These are phyloP conservation scores for Rugonectria rugulosa DNA, from an alignment of 2,329 filamentous ascomycete genomes.

Conservation along the genomic window DNA sequence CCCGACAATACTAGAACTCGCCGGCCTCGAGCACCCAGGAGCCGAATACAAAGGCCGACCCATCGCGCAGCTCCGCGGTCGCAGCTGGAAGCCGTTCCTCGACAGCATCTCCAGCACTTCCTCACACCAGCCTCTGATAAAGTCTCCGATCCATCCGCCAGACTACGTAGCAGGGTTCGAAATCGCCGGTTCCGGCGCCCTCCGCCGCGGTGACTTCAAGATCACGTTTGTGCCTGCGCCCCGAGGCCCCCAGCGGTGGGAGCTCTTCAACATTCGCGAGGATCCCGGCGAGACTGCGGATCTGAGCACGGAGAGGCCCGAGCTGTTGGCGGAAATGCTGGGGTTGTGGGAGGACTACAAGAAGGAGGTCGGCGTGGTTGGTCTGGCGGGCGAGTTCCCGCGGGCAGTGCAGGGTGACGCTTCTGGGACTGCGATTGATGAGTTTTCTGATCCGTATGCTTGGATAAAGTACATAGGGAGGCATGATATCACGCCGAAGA, in stretches of 20 bases:
- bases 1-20: neutral
- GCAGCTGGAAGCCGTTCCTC: constrained; percentile 19
- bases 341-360: no score
- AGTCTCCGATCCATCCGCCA: constrained; percentile 22
- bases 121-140: neutral
- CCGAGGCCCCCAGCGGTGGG: constrained; percentile 57
- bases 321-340: no score
- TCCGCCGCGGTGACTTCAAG: constrained; percentile 64
- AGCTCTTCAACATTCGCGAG: constrained; percentile 60
- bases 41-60: constrained; percentile 5
- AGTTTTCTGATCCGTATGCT: no score
- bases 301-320: no score
- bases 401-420: no score
- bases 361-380: no score
- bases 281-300: constrained; percentile 59
- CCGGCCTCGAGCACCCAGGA: neutral
- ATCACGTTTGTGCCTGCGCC: constrained; percentile 64
- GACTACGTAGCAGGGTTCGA: constrained; percentile 64
- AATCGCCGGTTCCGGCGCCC: constrained; percentile 58
- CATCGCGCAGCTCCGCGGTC: constrained; percentile 15
- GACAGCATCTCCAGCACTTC: neutral
- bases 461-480: no score
- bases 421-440: no score
- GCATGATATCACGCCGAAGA: no score
- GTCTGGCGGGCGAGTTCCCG: no score